Percentiles rank a stretch among this genome's conserved stretches.
These are phyloP conservation scores for Leccinum longicurvipes DNA, from an alignment of 768 basidiomycete species.

Conservation along the genomic window DNA sequence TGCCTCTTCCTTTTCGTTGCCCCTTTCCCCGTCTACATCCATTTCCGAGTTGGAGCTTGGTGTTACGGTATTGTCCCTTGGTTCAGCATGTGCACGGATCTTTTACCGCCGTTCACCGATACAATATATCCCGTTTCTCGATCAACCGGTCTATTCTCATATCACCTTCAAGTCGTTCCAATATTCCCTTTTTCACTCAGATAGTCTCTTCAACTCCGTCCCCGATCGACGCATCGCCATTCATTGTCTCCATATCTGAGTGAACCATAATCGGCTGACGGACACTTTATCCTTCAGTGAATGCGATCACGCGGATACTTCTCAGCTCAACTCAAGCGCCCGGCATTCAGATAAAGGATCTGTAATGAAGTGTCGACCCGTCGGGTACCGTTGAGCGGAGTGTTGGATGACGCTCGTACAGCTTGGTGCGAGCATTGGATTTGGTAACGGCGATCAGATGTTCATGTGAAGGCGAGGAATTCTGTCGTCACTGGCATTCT, in stretches of 20 bases:
- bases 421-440: constrained; percentile 20
- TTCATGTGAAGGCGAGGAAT: background rate
- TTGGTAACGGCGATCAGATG: constrained; percentile 24
- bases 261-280: constrained; percentile 11
- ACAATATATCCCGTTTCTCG: background rate
- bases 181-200: background rate
- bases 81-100: background rate
- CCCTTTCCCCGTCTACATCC: background rate
- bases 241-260: background rate
- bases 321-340: constrained; percentile 86
- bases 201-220: constrained; percentile 7
- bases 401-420: constrained; percentile 15
- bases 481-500: constrained; percentile 1
- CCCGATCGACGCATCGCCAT: constrained; percentile 12
- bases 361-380: constrained; percentile 34
- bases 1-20: no score
- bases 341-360: constrained; percentile 84
- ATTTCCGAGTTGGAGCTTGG: background rate
- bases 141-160: background rate
- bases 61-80: background rate
- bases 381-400: background rate
- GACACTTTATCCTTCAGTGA: constrained; percentile 42
- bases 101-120: background rate
- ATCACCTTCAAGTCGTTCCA: background rate
- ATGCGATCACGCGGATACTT: constrained; percentile 74